These are phyloP conservation scores for Pseudocercospora macadamiae DNA, from an alignment of 2,329 filamentous ascomycete species.

Conservation along the genomic window DNA sequence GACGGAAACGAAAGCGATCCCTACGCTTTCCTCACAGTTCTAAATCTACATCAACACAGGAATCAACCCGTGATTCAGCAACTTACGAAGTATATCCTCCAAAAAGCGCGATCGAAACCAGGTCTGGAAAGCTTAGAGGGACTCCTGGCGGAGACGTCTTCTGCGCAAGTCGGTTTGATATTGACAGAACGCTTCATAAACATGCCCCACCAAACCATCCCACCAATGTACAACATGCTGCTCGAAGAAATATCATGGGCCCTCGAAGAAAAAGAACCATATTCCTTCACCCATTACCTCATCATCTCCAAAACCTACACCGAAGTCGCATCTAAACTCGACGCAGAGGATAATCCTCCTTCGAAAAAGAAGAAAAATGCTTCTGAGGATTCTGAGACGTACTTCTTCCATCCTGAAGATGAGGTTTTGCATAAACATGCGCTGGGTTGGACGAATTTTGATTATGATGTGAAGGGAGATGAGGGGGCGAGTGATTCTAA, in stretches of 20 bases:
- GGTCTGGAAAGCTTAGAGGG: slow-evolving; percentile 39
- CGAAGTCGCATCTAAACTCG: slow-evolving; percentile 80
- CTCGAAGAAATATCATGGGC: slow-evolving; percentile 88
- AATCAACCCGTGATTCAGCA: slow-evolving; percentile 72
- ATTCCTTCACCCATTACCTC: slow-evolving; percentile 90
- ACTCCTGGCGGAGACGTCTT: slow-evolving; percentile 39
- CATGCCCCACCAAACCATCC: slow-evolving; percentile 89
- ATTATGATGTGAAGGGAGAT: slow-evolving; percentile 76
- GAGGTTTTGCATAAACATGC: slow-evolving; percentile 82
- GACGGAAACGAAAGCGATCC: slow-evolving; percentile 91
- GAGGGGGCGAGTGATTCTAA: slow-evolving; percentile 87
- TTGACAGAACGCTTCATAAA: slow-evolving; percentile 95
- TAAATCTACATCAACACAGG: slow-evolving; percentile 78
- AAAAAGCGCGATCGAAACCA: slow-evolving; percentile 51
- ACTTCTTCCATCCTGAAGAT: slow-evolving; percentile 96
- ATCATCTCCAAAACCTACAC: slow-evolving; percentile 90
- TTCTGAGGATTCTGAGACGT: slow-evolving; percentile 60
- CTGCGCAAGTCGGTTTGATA: slow-evolving; percentile 73
- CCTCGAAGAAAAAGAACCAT: slow-evolving; percentile 86
- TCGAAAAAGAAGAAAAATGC: slow-evolving; percentile 61
- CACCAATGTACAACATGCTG: slow-evolving; percentile 94
- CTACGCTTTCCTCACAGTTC: slow-evolving; percentile 85
- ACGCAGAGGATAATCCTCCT: slow-evolving; percentile 64
- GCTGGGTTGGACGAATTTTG: slow-evolving; percentile 68
- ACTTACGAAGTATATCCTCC: slow-evolving; percentile 70